Conservation (phyloP, 2,329 filamentous ascomycete species). For the Neofusicoccum cordaticola region DNA sequence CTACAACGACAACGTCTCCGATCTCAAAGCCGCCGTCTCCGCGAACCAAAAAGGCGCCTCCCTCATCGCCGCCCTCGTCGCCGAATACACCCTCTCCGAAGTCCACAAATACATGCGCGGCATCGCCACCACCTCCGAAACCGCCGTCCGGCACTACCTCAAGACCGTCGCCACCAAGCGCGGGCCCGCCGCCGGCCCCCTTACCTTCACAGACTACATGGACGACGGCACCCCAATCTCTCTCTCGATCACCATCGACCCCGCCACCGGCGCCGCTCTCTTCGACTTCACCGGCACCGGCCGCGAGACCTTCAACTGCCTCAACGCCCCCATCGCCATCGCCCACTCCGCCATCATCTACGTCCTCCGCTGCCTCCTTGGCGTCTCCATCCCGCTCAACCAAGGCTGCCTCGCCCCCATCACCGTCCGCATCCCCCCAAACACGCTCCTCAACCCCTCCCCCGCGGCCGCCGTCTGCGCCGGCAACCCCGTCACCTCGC, state of each 20-base stretch:
- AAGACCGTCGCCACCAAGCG: not conserved
- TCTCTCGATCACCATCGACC: slow-evolving; percentile 34
- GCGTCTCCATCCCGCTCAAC: slow-evolving; percentile 33
- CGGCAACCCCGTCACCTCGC: slow-evolving; percentile 31
- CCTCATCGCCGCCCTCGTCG: slow-evolving; percentile 17
- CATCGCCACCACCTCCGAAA: slow-evolving; percentile 20
- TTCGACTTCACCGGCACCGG: slow-evolving; percentile 45
- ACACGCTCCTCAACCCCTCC: slow-evolving; percentile 29
- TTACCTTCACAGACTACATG: slow-evolving; percentile 36
- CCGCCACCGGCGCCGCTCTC: slow-evolving; percentile 27
- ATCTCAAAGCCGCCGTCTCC: slow-evolving; percentile 20
- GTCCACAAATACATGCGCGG: slow-evolving; percentile 21
- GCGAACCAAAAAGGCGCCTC: slow-evolving; percentile 19
- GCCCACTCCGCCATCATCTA: slow-evolving; percentile 34
- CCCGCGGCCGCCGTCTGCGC: slow-evolving; percentile 28
- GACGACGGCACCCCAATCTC: slow-evolving; percentile 40
- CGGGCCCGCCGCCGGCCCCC: not conserved
- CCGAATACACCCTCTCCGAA: slow-evolving; percentile 6
- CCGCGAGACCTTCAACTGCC: slow-evolving; percentile 31
- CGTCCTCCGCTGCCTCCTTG: slow-evolving; percentile 29
- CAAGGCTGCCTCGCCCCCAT: slow-evolving; percentile 32
- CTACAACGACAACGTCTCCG: slow-evolving; percentile 20
- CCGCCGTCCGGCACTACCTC: slow-evolving; percentile 19
- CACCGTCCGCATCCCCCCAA: slow-evolving; percentile 27
- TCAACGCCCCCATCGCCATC: slow-evolving; percentile 40